Percentiles rank a stretch among this genome's conserved stretches.
Conservation (phyloP, 2,329 filamentous ascomycete genomes). For the Botrytis pseudocinerea region DNA sequence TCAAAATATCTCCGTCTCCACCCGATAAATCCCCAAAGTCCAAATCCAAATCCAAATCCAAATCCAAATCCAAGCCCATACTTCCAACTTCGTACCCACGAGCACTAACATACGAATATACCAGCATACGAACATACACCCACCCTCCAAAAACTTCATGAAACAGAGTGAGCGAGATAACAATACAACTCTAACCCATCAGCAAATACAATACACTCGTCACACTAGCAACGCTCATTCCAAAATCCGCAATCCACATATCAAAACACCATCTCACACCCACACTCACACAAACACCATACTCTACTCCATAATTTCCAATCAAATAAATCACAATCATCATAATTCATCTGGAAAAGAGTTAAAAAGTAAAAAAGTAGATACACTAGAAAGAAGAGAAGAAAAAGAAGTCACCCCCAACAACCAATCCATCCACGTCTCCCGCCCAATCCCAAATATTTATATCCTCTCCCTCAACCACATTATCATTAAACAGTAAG, state of each 20-base stretch:
- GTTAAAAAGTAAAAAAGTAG: not conserved
- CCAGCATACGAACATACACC: no score
- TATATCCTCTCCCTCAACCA: not conserved
- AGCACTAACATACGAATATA: no score
- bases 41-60: no score
- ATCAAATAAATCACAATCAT: not conserved
- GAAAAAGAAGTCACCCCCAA: no score
- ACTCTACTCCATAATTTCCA: not conserved
- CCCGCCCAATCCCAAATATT: accelerated
- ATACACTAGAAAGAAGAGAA: not conserved
- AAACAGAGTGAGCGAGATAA: no score
- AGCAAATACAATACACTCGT: not conserved
- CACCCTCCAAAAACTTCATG: no score
- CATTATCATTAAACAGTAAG: not conserved
- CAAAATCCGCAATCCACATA: not conserved
- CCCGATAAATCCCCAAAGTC: no score
- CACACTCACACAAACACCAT: not conserved
- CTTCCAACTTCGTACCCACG: no score
- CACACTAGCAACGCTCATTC: not conserved
- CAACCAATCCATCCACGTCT: not conserved
- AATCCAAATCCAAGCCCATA: no score
- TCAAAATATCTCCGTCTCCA: no score
- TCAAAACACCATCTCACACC: not conserved
- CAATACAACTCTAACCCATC: not conserved
- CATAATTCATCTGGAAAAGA: not conserved